Percentiles rank a stretch among this genome's conserved stretches.
phyloP scores from a whole-genome alignment of 768 basidiomycete genomes.

The Pisolithus tinctorius region DNA sequence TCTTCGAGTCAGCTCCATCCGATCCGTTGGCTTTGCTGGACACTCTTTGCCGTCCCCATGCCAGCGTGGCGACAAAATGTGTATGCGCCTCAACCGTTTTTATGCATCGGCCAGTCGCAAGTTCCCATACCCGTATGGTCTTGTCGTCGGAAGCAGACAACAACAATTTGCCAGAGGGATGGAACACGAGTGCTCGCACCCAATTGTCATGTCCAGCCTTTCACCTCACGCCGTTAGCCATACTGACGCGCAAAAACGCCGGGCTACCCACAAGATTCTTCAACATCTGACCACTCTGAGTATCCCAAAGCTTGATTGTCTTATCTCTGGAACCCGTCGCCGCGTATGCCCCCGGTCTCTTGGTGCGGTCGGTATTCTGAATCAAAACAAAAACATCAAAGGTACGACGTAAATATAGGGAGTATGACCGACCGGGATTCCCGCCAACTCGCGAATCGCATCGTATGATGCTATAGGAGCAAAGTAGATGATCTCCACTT shows the following conservation, averaged over 20 bases:
- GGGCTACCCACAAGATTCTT: conserved; percentile 55
- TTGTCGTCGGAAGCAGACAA: conserved; percentile 93
- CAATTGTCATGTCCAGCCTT: conserved; percentile 84
- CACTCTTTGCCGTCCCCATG: conserved; percentile 64
- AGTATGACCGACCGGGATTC: conserved; percentile 49
- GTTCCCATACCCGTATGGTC: conserved; percentile 86
- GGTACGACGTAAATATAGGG: not conserved
- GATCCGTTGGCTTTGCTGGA: conserved; percentile 35
- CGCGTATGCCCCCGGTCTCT: conserved; percentile 52
- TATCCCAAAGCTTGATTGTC: conserved; percentile 88
- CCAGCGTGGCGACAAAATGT: conserved; percentile 75
- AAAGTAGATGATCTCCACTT: conserved; percentile 76
- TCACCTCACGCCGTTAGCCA: conserved; percentile 5
- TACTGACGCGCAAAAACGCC: not conserved
- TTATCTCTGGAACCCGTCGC: conserved; percentile 88
- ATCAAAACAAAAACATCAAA: not conserved
- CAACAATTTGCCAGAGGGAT: conserved; percentile 83
- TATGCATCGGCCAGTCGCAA: conserved; percentile 76
- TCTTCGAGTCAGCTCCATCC: conserved; percentile 27
- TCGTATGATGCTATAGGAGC: conserved; percentile 71
- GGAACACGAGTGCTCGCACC: conserved; percentile 84
- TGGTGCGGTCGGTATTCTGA: conserved; percentile 46
- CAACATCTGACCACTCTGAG: conserved; percentile 72
- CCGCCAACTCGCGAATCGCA: conserved; percentile 72
- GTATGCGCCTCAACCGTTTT: conserved; percentile 85